Evolutionary conservation across 2,329 filamentous ascomycete species (phyloP), one percentile per base, ranked within the genome.

Genomic region (Colletotrichum tamarilloi): DNA sequence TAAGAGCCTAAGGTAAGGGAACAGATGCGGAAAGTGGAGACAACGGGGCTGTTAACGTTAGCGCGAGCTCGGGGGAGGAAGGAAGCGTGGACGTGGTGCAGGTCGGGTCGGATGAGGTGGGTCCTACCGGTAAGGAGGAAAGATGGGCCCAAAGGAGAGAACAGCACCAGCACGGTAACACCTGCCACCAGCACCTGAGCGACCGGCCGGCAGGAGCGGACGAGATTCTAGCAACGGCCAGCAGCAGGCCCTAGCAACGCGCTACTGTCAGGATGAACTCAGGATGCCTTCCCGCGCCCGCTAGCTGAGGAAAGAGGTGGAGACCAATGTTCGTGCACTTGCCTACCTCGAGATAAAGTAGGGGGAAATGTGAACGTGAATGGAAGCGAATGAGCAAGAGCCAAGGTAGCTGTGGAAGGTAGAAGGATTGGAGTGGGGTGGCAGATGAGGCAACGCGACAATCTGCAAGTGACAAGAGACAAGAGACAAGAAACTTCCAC

Each of bases 111-210:
- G 32, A 11, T 35, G 32, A 35, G 32, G 38, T 42, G 38, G 38
- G 38, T 42, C 38, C 38, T 42, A 26, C 26, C 4, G 26, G 26
- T 26, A 42, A 42, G 38, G 38, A 42, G 38, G 60, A 65, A 73
- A 73, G 67, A 73, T 58, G 66, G 71, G 56, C 32, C 71, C 28
- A 35, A 65, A 59, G 63, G 71, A 73, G 71, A 73, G 59, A 73
- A 73, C 67, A 70, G 67, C 35, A 57, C 59, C 42, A 58, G 28
- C 58, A 42, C 67, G 11, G 11, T 59, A 59, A 49, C 60, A 52
- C 53, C 28, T 65, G 30, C 19, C 19, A 56, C 59, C 30, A 42
- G 46, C 22, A 38, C 26, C 24, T 42, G 38, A 16, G 22, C 42
- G n/a, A 63, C n/a, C 30, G 5, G 28, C 60, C 52, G n/a, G 32